Base-by-base conservation (phyloP, 257 asterid genomes). In the Salvia splendens region DNA sequence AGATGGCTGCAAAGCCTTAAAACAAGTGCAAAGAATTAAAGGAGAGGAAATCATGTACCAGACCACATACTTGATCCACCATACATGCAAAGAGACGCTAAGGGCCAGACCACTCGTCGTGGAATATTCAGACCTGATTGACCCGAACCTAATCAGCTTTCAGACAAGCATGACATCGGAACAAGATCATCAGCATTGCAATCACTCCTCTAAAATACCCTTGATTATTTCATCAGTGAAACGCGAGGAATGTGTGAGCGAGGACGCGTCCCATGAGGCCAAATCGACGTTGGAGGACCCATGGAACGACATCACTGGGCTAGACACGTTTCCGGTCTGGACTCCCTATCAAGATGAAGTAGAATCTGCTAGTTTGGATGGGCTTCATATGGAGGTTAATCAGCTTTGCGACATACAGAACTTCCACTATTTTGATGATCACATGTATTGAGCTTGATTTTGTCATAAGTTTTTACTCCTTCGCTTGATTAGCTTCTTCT, bases 1-100 rank as follows among this genome's bases (percentile, higher is more conserved):
- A 5, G 82, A 82, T 35, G 84, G 82, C 5, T 91, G 97, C 83
- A 73, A 75, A 64, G 97, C 97, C 5, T 64, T 64, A 7, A 91
- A 81, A 48, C 97, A 88, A 60, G 96, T 91, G 33, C 94, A 91
- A 51, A 82, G 24, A 56, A 36, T 77, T 2, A 56, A 77, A 47
- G 80, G 69, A 54, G 70, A 76, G 33, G 70, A 81, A 9, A 30
- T 35, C 9, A 0, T 14, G 45, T 86, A 83, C 56, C 85, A 78
- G 17, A 88, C 72, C 71, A 92, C 90, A 16, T 89, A 92, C 79
- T 75, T 85, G 69, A 82, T 79, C 16, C 77, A 61, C 3, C 98
- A 91, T 40, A 81, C 84, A 6, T 91, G 98, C 84, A 64, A 54
- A 2, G 70, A 53, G 9, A 54, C 63, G 14, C 47, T 2, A 4